A percentile compares a stretch with the other conserved stretches of the same genome.
These are phyloP conservation scores for Meyerozyma carpophila DNA, from an alignment of 1,139 yeast species.

Conservation along the genomic window DNA sequence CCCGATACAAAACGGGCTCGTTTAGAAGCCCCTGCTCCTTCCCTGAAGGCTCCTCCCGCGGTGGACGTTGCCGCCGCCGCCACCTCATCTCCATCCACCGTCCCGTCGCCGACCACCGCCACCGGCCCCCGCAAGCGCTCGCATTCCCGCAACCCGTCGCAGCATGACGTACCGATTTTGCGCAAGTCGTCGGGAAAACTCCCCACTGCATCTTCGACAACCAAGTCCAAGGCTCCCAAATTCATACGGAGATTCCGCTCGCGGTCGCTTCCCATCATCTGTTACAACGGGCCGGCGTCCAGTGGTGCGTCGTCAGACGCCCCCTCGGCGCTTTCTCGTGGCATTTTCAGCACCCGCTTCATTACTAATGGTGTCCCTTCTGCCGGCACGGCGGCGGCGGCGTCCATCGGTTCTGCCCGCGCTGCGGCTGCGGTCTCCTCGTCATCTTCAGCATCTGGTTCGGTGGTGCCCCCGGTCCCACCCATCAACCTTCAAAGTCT, in stretches of 20 bases:
- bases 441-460: conserved; percentile 6
- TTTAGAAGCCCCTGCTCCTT: conserved; percentile 10
- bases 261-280: conserved; percentile 32
- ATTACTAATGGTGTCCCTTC: conserved; percentile 6
- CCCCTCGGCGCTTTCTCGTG: conserved; percentile 2
- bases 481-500: conserved; percentile 82
- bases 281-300: conserved; percentile 15
- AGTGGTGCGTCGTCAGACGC: conserved; percentile 7
- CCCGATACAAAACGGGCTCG: conserved; percentile 8
- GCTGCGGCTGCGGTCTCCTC: conserved; percentile 5
- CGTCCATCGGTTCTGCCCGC: conserved; percentile 10
- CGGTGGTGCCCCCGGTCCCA: conserved; percentile 46
- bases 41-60: conserved; percentile 2
- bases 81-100: conserved; percentile 2
- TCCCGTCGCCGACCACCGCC: background rate
- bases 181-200: conserved; percentile 6
- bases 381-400: conserved; percentile 3
- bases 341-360: conserved; percentile 2
- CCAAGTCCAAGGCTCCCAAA: conserved; percentile 9
- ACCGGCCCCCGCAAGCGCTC: conserved; percentile 1
- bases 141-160: conserved; percentile 7
- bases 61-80: conserved; percentile 1
- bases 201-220: conserved; percentile 4
- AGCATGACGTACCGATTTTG: conserved; percentile 10
- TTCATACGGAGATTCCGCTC: conserved; percentile 22